Conservation (phyloP, 140 eudicot species). For the Anethum foeniculum region DNA sequence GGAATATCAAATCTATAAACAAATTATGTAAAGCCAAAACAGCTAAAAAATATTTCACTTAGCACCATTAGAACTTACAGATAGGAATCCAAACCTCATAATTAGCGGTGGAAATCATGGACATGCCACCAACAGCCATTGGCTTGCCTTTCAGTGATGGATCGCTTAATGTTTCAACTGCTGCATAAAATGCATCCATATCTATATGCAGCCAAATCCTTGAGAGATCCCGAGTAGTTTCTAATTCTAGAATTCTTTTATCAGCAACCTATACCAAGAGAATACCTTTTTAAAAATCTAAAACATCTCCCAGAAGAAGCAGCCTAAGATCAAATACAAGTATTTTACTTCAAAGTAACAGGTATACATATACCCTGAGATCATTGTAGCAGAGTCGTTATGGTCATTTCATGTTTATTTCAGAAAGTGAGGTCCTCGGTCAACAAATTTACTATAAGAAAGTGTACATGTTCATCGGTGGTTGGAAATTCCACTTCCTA, state of each 20-base stretch:
- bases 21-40: not conserved
- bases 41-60: not conserved
- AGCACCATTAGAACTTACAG: conserved; percentile 6
- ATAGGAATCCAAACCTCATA: conserved; percentile 59
- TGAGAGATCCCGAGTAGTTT: conserved; percentile 79
- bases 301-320: not conserved
- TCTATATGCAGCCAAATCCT: conserved; percentile 92
- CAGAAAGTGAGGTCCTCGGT: not conserved
- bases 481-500: not conserved
- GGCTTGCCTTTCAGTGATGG: conserved; percentile 76
- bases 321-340: not conserved
- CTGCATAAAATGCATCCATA: conserved; percentile 99
- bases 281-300: not conserved
- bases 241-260: conserved; percentile 62
- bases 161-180: conserved; percentile 85
- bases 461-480: not conserved
- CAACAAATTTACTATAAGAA: not conserved
- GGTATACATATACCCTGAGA: not conserved
- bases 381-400: not conserved
- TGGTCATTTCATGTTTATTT: not conserved
- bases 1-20: not conserved
- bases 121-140: conserved; percentile 97
- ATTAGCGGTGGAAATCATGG: conserved; percentile 96
- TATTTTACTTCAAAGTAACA: not conserved
- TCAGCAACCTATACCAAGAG: conserved; percentile 55